phyloP scores from a whole-genome alignment of 2,329 filamentous ascomycete species.

The Tolypocladium inflatum region DNA sequence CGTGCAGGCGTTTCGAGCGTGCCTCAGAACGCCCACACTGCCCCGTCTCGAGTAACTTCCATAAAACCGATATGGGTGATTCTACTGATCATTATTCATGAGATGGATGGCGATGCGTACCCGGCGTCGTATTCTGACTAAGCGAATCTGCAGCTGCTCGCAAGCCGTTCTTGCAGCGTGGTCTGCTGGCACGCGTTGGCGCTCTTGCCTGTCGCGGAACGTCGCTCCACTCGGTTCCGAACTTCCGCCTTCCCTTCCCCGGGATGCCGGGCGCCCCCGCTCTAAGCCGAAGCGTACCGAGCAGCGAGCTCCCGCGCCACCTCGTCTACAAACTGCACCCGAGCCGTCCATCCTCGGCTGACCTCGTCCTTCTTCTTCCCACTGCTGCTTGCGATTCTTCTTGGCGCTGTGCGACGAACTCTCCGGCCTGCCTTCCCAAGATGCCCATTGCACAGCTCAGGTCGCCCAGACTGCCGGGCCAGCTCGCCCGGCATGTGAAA shows the following conservation, averaged over 20 bases:
- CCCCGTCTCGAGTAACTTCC: no score
- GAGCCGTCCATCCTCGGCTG: background rate
- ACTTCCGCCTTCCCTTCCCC: background rate
- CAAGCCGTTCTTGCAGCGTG: background rate
- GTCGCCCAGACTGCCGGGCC: constrained; percentile 22
- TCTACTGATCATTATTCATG: background rate
- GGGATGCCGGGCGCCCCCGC: constrained; percentile 12
- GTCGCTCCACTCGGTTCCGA: background rate
- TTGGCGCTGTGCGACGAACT: background rate
- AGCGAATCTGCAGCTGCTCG: background rate
- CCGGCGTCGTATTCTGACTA: background rate
- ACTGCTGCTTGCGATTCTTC: background rate
- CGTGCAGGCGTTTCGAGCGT: background rate
- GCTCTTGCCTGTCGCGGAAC: background rate
- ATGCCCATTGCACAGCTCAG: constrained; percentile 24
- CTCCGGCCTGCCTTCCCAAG: constrained; percentile 1
- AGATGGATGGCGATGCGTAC: background rate
- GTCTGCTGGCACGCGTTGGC: background rate
- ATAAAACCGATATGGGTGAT: background rate
- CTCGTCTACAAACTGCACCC: background rate
- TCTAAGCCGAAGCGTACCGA: constrained; percentile 30
- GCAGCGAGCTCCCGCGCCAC: constrained; percentile 6
- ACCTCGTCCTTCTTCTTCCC: background rate
- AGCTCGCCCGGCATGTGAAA: constrained; percentile 29
- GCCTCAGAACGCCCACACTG: background rate